Evolutionary conservation across 2,329 filamentous ascomycete genomes (phyloP), one percentile per base, ranked within the genome.

Genomic region (Emmonsiellopsis sp.): DNA sequence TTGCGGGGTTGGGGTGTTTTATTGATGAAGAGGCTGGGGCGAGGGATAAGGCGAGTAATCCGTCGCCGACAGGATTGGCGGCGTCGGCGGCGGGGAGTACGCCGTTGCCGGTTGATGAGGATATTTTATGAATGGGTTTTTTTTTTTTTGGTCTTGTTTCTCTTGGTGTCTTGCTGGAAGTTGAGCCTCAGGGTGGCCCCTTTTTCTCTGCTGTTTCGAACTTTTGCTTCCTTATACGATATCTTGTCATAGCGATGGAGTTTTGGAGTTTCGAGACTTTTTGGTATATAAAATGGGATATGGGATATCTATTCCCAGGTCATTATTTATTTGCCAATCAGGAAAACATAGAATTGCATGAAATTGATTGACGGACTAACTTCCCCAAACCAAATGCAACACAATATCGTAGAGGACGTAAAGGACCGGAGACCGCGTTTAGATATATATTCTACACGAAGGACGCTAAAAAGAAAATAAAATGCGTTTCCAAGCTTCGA

Each of bases 1-100:
- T 96, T 71, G 83, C 88, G 0, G 93, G 94, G 0, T 69, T 98
- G 56, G 89, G 87, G 0, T 87, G 95, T 42, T 94, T 95, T 61
- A 76, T 98, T 42, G 85, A 81, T 37, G 89, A 96, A 45, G 91
- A 95, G 64, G 63, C 74, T 14, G 14, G 32, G 6, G 56, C 48
- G 53, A 56, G 58, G 34, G 36, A 58, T 6, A 58, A 58, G 3
- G 42, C 49, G 6, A 57, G 62, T 13, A 61, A 62, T 27, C 56
- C 64, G 21, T 51, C 61, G 6, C 58, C 63, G 13, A 66, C 65
- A 14, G 57, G 64, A 40, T 61, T 62, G 9, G 61, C 66, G 53
- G 62, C 66, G 32, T 57, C 66, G 53, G 66, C 64, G 36, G 65
- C 49, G 8, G 42, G 31, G 9, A 45, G 11, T 27, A 45, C 42